These are phyloP conservation scores for Thielaviopsis euricoi DNA, from an alignment of 2,329 filamentous ascomycete species.

Conservation along the genomic window DNA sequence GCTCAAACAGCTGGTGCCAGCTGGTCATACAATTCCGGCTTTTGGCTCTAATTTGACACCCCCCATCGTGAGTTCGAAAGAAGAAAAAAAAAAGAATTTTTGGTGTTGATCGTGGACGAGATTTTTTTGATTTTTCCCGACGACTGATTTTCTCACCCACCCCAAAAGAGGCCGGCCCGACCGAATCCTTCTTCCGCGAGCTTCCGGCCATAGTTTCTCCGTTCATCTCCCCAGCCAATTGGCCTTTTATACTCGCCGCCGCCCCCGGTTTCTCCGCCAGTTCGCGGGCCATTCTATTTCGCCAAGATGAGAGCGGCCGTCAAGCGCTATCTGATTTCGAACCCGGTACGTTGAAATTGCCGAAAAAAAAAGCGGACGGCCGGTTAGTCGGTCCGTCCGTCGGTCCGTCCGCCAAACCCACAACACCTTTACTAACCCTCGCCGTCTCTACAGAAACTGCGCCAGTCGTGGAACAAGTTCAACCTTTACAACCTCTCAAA, in stretches of 20 bases:
- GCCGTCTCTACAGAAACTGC: conserved; percentile 53
- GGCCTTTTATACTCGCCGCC: background rate
- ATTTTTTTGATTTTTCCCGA: conserved; percentile 2
- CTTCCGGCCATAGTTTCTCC: background rate
- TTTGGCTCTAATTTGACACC: background rate
- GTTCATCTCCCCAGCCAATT: conserved; percentile 2
- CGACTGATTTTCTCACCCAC: background rate
- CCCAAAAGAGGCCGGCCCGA: conserved; percentile 6
- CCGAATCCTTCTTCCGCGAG: conserved; percentile 2
- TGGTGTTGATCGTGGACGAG: conserved; percentile 3
- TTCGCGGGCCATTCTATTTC: conserved; percentile 11
- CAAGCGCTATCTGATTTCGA: conserved; percentile 13
- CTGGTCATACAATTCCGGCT: background rate
- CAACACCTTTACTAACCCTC: background rate
- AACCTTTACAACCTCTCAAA: conserved; percentile 78
- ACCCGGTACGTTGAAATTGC: conserved; percentile 9
- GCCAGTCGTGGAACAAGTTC: conserved; percentile 95
- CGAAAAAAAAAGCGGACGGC: too few species aligned
- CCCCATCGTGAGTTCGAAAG: background rate
- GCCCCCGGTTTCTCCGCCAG: conserved; percentile 1
- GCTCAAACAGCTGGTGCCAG: background rate
- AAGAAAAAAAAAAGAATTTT: conserved; percentile 5
- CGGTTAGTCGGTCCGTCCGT: background rate
- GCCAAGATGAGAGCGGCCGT: conserved; percentile 14
- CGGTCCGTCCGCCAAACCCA: background rate